Evolutionary conservation across 345 rosid genomes (phyloP).

Genomic region (Psidium friedrichsthalianum): DNA sequence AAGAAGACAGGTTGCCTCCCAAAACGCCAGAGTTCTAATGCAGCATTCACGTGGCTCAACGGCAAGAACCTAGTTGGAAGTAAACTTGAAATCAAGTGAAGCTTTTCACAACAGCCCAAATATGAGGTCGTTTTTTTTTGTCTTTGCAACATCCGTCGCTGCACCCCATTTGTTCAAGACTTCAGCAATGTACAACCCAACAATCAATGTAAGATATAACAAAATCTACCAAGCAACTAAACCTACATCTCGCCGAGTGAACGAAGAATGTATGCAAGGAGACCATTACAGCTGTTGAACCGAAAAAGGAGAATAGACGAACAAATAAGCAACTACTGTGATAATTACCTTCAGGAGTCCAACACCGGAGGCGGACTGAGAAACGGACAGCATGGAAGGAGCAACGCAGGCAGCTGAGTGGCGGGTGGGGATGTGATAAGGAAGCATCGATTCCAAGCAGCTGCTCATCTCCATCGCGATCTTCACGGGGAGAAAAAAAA

Average conservation of each 20-base stretch:
- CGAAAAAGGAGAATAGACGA: background rate
- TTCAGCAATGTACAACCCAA: background rate
- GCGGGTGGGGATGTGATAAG: constrained; percentile 83
- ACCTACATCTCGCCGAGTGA: background rate
- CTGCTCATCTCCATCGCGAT: constrained; percentile 67
- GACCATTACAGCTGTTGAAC: background rate
- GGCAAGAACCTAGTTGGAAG: background rate
- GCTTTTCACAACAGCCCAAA: background rate
- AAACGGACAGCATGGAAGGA: constrained; percentile 70
- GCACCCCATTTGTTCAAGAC: background rate
- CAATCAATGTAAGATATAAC: background rate
- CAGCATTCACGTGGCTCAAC: background rate
- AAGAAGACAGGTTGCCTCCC: background rate
- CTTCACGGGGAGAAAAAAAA: constrained; percentile 10
- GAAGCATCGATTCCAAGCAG: constrained; percentile 69
- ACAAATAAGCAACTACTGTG: background rate
- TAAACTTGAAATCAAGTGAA: background rate
- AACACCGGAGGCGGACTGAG: constrained; percentile 39
- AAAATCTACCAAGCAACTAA: background rate
- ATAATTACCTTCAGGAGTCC: constrained; percentile 54
- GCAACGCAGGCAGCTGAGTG: constrained; percentile 78
- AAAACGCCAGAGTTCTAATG: background rate
- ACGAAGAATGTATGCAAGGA: background rate
- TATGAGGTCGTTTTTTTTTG: background rate
- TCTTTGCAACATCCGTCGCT: background rate